These are phyloP conservation scores for Liquidambar formosana DNA, from an alignment of 164 flowering plant genomes.

Conservation along the genomic window DNA sequence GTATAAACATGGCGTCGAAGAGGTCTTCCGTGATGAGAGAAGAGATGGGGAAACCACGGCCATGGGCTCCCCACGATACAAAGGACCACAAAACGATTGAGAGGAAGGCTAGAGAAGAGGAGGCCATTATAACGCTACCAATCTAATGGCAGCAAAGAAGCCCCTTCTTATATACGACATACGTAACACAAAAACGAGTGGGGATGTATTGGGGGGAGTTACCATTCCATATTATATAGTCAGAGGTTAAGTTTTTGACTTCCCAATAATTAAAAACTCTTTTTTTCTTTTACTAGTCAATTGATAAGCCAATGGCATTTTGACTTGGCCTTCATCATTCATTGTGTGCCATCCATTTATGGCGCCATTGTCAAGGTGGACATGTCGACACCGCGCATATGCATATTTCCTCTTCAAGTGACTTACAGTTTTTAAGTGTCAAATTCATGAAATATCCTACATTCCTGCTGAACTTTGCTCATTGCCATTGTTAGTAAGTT, in stretches of 20 bases:
- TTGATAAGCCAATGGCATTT: neutral
- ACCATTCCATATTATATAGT: neutral
- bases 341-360: neutral
- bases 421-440: too few species aligned
- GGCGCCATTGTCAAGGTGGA: neutral
- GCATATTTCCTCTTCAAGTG: neutral
- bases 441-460: too few species aligned
- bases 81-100: conserved; percentile 6
- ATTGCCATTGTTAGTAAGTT: too few species aligned
- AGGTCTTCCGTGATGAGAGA: conserved; percentile 27
- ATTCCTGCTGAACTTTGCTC: too few species aligned
- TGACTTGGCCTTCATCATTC: neutral
- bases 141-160: neutral
- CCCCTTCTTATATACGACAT: neutral
- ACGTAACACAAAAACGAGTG: too few species aligned
- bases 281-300: neutral
- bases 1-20: conserved; percentile 45
- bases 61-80: conserved; percentile 10
- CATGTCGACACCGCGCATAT: conserved; percentile 6
- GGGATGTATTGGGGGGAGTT: too few species aligned
- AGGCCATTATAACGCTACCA: conserved; percentile 19
- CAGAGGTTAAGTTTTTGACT: neutral
- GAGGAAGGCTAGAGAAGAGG: conserved; percentile 12
- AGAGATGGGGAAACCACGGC: conserved; percentile 19
- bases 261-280: neutral